phyloP scores from a whole-genome alignment of 495 filamentous ascomycete species.

The Aspergillus nidulans region DNA sequence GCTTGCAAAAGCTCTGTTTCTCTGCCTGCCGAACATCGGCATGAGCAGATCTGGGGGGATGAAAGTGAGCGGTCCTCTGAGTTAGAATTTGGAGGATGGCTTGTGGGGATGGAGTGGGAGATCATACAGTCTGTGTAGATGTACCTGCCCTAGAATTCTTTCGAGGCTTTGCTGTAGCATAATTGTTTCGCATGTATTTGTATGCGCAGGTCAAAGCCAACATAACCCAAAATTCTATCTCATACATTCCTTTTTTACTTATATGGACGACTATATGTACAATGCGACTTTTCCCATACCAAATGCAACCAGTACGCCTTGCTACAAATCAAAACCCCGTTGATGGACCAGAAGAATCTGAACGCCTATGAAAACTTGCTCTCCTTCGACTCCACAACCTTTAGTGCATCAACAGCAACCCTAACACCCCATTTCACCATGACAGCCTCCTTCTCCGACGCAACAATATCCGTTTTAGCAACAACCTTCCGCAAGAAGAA shows the following conservation, averaged over 20 bases:
- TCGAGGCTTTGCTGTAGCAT: background rate
- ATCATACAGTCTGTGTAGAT: slow-evolving; percentile 14
- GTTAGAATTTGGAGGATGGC: slow-evolving; percentile 23
- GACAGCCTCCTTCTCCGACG: slow-evolving; percentile 53
- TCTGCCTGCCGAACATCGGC: background rate
- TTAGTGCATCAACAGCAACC: slow-evolving; percentile 55
- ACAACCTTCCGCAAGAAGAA: slow-evolving; percentile 78
- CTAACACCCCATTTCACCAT: slow-evolving; percentile 67
- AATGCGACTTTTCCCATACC: background rate
- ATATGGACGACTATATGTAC: background rate
- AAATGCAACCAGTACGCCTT: background rate
- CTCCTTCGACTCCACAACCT: slow-evolving; percentile 37
- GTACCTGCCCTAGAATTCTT: background rate
- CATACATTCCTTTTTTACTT: too few relatives aligned
- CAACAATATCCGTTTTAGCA: slow-evolving; percentile 66
- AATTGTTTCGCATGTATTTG: background rate
- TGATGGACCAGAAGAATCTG: background rate
- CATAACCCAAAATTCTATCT: too few relatives aligned
- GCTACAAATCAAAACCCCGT: background rate
- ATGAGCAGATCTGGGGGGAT: background rate
- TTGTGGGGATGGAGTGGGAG: slow-evolving; percentile 43
- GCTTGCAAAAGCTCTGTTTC: background rate
- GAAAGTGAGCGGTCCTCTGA: background rate
- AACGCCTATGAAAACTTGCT: background rate
- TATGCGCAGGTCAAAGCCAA: background rate